These are phyloP conservation scores for Termitomyces sp. DNA, from an alignment of 1,284 basidiomycete species.

Conservation along the genomic window DNA sequence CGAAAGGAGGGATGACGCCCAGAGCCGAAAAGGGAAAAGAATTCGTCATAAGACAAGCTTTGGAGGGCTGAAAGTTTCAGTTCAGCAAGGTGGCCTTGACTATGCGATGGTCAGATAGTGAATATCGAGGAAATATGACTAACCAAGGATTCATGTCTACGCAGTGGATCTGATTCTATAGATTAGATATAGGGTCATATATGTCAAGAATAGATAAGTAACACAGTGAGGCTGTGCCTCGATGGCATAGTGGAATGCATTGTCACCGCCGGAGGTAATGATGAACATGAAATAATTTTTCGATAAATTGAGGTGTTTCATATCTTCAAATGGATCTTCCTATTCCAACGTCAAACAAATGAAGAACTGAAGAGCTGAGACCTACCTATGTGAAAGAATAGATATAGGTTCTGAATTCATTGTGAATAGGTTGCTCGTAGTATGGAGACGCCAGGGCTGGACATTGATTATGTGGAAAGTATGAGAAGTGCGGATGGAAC, in stretches of 20 bases:
- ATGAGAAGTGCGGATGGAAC: constrained; percentile 10
- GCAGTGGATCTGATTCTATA: constrained; percentile 55
- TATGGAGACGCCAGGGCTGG: constrained; percentile 74
- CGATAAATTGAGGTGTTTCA: constrained; percentile 60
- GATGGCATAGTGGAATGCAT: constrained; percentile 79
- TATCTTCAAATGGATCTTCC: constrained; percentile 79
- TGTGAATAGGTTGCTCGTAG: constrained; percentile 67
- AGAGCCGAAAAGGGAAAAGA: constrained; percentile 72
- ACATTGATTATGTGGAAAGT: constrained; percentile 6
- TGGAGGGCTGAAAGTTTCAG: constrained; percentile 72
- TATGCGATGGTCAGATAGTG: constrained; percentile 14
- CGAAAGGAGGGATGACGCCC: constrained; percentile 64
- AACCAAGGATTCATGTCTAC: constrained; percentile 69
- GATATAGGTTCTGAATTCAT: constrained; percentile 74
- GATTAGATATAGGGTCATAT: background rate
- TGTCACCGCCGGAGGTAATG: constrained; percentile 80
- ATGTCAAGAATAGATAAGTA: constrained; percentile 11
- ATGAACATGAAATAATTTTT: constrained; percentile 67
- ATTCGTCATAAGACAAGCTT: constrained; percentile 60
- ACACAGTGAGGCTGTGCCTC: constrained; percentile 53
- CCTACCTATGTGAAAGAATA: constrained; percentile 69
- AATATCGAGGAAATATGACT: constrained; percentile 3
- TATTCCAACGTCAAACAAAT: constrained; percentile 16
- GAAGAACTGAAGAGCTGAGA: background rate
- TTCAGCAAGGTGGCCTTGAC: constrained; percentile 77